phyloP scores from a whole-genome alignment of 768 basidiomycete species.

The Pisolithus tinctorius region DNA sequence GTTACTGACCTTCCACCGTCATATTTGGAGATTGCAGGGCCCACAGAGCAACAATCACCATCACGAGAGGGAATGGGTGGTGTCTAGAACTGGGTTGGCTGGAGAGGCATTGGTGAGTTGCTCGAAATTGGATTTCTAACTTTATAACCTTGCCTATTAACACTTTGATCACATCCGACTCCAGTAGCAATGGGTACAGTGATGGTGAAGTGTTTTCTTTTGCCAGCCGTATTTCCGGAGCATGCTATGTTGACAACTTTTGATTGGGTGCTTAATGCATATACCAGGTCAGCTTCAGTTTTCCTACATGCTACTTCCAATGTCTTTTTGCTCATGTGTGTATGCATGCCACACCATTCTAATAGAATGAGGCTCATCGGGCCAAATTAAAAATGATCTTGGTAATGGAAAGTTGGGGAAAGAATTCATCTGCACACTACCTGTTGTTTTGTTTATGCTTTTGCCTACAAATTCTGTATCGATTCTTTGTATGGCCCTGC shows the following conservation, averaged over 20 bases:
- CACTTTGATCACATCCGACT: conserved; percentile 36
- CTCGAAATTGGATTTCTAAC: background rate
- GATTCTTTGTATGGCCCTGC: too few relatives aligned
- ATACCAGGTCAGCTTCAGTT: conserved; percentile 50
- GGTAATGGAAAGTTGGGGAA: too few relatives aligned
- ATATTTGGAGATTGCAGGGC: too few relatives aligned
- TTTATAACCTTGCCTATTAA: background rate
- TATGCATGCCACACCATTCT: background rate
- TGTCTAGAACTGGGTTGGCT: conserved; percentile 62
- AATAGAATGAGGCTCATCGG: conserved; percentile 56
- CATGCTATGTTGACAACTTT: background rate
- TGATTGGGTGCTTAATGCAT: conserved; percentile 44
- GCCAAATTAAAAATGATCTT: too few relatives aligned
- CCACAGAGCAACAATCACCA: too few relatives aligned
- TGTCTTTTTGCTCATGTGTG: background rate
- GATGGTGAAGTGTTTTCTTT: conserved; percentile 46
- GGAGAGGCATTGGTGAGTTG: conserved; percentile 57
- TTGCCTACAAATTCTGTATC: too few relatives aligned
- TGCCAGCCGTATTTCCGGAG: background rate
- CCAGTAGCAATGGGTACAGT: conserved; percentile 88
- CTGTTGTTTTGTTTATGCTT: too few relatives aligned
- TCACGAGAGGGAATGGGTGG: too few relatives aligned
- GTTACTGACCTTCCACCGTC: too few relatives aligned
- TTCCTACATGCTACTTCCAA: background rate
- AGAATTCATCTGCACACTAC: too few relatives aligned